Evolutionary conservation across 257 asterid genomes (phyloP), one percentile per base, ranked within the genome.

Genomic region (Solanum bukasovii): DNA sequence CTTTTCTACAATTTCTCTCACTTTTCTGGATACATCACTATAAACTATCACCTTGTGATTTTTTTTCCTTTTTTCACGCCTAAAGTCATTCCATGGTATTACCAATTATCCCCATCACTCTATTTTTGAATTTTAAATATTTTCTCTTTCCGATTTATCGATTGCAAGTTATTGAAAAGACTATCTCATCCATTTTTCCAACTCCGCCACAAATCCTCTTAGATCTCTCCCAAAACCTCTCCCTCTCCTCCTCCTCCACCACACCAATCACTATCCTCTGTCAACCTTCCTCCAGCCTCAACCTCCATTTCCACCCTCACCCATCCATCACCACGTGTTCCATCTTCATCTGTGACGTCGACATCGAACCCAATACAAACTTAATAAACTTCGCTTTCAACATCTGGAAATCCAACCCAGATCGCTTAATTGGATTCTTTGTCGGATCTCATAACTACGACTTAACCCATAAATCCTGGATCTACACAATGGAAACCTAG

Each of bases 331-430:
- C 85, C 16, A 96, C 96, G 7, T 92, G 90, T 25, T 95, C 91
- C 44, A 95, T 94, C 70, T 94, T 96, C 91, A 93, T 96, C 90
- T 95, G 98, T 88, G 99, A 94, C 88, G 98, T 94, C 90, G 98
- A 95, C 87, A 84, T 96, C 38, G 93, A 90, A 46, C 93, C 96
- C 73, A 94, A 92, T 61, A 89, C 88, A 67, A 68, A 84, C 2
- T 93, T 96, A 61, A 88, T 96, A 33, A 56, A 92, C 72, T 94
- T 94, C 90, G 95, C 99, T n/a, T 93, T 95, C 93, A 77, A 75
- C 4, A 63, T 91, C 8, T 96, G 97, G 95, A 91, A 65, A 92
- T 90, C 95, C 49, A 92, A 95, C 82, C 96, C 97, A 84, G 93
- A 92, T n/a, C 94, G 92, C 13, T 27, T 92, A 8, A 82, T 93